Conservation (phyloP, 192 early-diverging fungal genomes). For the Phlyctochytrium planicorne region DNA sequence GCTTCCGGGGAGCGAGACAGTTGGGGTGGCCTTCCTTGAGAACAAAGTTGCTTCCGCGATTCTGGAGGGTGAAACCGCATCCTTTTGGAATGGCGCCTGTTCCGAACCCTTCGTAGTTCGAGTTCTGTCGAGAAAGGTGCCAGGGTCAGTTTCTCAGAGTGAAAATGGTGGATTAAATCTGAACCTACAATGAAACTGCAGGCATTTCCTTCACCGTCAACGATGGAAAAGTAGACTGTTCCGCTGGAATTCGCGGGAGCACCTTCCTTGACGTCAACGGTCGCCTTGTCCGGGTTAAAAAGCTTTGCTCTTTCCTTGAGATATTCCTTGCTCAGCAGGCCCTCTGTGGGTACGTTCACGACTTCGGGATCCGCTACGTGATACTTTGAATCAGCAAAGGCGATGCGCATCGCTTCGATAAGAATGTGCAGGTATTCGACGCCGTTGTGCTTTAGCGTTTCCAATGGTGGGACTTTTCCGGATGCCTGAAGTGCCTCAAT, state of each 20-base stretch:
- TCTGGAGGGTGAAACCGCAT: constrained; percentile 69
- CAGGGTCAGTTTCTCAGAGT: too few species aligned
- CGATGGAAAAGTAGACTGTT: constrained; percentile 76
- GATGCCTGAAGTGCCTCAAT: constrained; percentile 52
- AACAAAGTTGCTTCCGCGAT: constrained; percentile 66
- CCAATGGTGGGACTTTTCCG: constrained; percentile 35
- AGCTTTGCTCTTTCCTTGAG: constrained; percentile 53
- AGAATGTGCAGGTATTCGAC: constrained; percentile 65
- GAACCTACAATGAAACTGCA: constrained; percentile 67
- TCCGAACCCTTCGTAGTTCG: constrained; percentile 27
- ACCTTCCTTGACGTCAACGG: constrained; percentile 52
- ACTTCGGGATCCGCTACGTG: constrained; percentile 68
- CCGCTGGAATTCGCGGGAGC: constrained; percentile 62
- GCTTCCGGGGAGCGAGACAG: constrained; percentile 61
- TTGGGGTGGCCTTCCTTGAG: constrained; percentile 60
- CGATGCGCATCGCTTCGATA: constrained; percentile 69
- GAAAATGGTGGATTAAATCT: not conserved
- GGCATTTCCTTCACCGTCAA: constrained; percentile 75
- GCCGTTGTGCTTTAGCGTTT: constrained; percentile 34
- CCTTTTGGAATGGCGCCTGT: constrained; percentile 55
- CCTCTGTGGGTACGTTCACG: constrained; percentile 48
- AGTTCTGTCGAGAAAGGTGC: constrained; percentile 16
- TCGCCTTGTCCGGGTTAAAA: constrained; percentile 51
- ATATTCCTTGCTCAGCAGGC: constrained; percentile 59
- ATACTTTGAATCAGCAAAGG: constrained; percentile 72